Evolutionary conservation across 441 rosid species (phyloP).

Genomic region (Omphalea diandra): DNA sequence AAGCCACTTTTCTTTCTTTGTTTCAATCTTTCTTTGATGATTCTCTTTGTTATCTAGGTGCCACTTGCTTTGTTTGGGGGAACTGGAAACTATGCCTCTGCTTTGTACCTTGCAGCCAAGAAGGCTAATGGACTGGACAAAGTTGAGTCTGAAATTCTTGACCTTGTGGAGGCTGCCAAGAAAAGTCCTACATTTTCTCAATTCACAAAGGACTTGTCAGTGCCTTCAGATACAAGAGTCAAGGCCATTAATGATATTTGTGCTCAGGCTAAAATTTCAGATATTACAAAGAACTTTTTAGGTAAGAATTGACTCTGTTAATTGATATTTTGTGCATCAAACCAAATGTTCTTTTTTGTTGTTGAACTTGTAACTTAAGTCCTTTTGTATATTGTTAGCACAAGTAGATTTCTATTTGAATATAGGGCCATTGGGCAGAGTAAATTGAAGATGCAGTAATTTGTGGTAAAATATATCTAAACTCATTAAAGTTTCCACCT

Average conservation of each 20-base stretch:
- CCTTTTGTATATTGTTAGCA: not conserved
- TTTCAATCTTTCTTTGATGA: conserved; percentile 14
- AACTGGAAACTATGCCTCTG: conserved; percentile 89
- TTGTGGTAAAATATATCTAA: not conserved
- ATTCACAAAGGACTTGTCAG: conserved; percentile 77
- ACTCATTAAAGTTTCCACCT: no score
- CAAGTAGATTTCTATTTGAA: no score
- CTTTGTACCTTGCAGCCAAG: conserved; percentile 67
- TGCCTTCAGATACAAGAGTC: conserved; percentile 53
- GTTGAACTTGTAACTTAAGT: not conserved
- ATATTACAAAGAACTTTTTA: conserved; percentile 66
- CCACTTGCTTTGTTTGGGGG: conserved; percentile 79
- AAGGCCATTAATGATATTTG: conserved; percentile 62
- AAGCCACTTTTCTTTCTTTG: not conserved
- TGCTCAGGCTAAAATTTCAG: conserved; percentile 61
- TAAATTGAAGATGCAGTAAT: not conserved
- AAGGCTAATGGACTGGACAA: conserved; percentile 62
- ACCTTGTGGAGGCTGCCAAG: conserved; percentile 59
- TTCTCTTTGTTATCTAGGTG: conserved; percentile 43
- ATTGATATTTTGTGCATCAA: not conserved
- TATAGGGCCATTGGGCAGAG: not conserved
- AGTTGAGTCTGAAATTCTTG: conserved; percentile 72
- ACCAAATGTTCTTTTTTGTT: not conserved
- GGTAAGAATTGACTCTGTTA: conserved; percentile 38
- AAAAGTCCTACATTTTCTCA: conserved; percentile 53